Evolutionary conservation across 2,329 filamentous ascomycete species (phyloP).

Genomic region (Monilinia fructicola): DNA sequence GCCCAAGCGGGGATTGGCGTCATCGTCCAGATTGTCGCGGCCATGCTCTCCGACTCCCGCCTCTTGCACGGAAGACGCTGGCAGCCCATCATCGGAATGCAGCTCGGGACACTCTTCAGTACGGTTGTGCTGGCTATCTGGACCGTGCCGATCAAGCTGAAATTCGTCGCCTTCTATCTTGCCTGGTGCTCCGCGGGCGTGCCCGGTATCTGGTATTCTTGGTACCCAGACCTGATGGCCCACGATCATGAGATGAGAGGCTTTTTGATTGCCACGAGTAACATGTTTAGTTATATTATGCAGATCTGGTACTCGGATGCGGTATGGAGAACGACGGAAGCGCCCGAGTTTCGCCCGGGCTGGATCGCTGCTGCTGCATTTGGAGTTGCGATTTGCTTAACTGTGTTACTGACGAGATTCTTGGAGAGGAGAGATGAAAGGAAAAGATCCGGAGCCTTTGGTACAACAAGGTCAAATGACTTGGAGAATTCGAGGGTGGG

Average conservation of each 20-base stretch:
- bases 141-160: constrained; percentile 24
- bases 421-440: constrained; percentile 23
- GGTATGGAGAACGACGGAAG: constrained; percentile 34
- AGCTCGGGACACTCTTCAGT: constrained; percentile 34
- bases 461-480: not conserved
- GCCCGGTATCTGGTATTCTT: constrained; percentile 28
- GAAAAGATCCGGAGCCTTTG: constrained; percentile 7
- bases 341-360: constrained; percentile 30
- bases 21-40: constrained; percentile 31
- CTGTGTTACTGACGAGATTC: constrained; percentile 11
- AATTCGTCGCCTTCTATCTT: constrained; percentile 26
- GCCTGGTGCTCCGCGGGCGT: constrained; percentile 26
- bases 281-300: constrained; percentile 32
- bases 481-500: not conserved
- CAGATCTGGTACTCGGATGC: constrained; percentile 34
- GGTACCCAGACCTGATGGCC: constrained; percentile 29
- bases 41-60: constrained; percentile 34
- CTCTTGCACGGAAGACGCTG: constrained; percentile 32
- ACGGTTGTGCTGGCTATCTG: constrained; percentile 32
- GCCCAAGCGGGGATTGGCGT: constrained; percentile 29
- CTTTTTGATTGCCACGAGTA: constrained; percentile 32
- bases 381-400: constrained; percentile 13
- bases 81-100: constrained; percentile 34
- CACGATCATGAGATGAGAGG: constrained; percentile 32
- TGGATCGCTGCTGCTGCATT: constrained; percentile 27